Evolutionary conservation across 164 flowering plant genomes (phyloP).

Genomic region (Houttuynia cordata): DNA sequence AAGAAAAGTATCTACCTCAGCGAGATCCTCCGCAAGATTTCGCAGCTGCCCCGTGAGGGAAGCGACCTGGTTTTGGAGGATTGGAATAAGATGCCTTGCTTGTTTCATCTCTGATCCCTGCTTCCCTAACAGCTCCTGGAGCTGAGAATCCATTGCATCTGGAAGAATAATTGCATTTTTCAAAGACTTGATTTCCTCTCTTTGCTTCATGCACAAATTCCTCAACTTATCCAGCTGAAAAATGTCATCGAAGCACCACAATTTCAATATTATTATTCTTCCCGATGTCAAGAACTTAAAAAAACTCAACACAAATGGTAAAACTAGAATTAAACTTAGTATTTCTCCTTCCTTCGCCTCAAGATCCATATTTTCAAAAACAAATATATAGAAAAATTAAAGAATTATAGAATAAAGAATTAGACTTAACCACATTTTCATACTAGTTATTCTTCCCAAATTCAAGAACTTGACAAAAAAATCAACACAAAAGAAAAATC

Average conservation of each 20-base stretch:
- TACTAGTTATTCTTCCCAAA: no score
- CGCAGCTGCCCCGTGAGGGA: constrained; percentile 85
- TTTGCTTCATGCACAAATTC: constrained; percentile 81
- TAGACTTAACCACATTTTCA: no score
- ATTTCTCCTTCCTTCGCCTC: no score
- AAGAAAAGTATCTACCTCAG: constrained; percentile 48
- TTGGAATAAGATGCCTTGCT: constrained; percentile 72
- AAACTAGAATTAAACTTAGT: no score
- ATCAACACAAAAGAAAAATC: neutral
- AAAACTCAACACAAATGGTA: no score
- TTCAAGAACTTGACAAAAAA: neutral
- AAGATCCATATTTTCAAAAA: no score
- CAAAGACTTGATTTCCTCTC: constrained; percentile 76
- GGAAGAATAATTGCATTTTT: constrained; percentile 71
- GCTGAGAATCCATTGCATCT: constrained; percentile 57
- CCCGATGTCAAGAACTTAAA: no score
- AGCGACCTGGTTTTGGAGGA: constrained; percentile 73
- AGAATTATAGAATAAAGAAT: no score
- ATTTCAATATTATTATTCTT: no score
- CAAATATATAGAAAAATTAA: no score
- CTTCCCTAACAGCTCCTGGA: constrained; percentile 50
- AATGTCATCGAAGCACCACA: no score
- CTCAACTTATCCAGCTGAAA: constrained; percentile 73
- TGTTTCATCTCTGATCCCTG: constrained; percentile 74
- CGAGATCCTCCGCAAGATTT: constrained; percentile 74